Evolutionary conservation across 2,329 filamentous ascomycete species (phyloP), one percentile per base, ranked within the genome.

Genomic region (Lasiodiplodia theobromae): DNA sequence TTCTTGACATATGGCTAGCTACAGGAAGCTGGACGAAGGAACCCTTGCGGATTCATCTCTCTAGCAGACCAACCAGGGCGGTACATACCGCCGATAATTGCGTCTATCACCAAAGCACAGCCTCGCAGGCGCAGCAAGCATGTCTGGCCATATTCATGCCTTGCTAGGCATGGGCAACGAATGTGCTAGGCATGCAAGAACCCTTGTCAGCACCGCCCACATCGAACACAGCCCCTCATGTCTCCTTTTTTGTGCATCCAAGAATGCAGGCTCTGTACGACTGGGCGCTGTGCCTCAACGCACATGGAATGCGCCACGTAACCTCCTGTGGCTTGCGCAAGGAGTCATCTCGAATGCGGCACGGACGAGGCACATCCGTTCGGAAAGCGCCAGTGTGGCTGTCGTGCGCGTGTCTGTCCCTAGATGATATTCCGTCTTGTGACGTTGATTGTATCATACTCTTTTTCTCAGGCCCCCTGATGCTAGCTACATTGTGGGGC

Each of bases 101-200:
- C 18, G 44, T 47, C 44, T 18, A 47, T 47, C 44, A 47, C 18
- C 8, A 47, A 18, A 47, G 44, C 44, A 47, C 44, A 47, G 44
- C 44, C 44, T 47, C 44, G n/a, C n/a, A 47, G n/a, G 44, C 44
- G 44, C 44, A 47, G 44, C 44, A 47, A 21, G 21, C n/a, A n/a
- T 44, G 40, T 44, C 40, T 44, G 40, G 40, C 16, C 40, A 44
- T 11, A 18, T 21, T 47, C 18, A 47, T 47, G 44, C 44, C 44
- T 21, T 18, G 44, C 44, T 47, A 47, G 21, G 44, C 44, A 47
- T 47, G 44, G 51, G 51, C 51, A 53, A 53, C 51, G 51, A 53
- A 73, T 97, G 97, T 3, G n/a, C 18, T 7, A 18, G 40, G 40
- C 40, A 47, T 47, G 18, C 18, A 47, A n/a, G 40, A 18, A 47